Base-by-base conservation (phyloP, 768 basidiomycete species). In the Dacryopinax primogenitus region DNA sequence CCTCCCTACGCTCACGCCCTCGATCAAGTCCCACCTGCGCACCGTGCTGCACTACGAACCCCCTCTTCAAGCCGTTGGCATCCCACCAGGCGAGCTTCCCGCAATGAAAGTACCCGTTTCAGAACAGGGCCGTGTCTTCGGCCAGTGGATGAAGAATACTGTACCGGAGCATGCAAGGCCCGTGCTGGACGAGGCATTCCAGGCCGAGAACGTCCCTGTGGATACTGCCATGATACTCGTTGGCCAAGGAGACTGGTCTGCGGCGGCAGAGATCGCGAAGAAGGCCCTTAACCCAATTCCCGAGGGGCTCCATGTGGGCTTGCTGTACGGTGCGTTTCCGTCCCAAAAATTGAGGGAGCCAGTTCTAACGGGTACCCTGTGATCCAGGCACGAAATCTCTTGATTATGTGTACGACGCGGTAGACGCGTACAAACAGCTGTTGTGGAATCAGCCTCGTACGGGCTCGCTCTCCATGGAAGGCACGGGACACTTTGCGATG, bases 401-500 rank as follows among this genome's bases (percentile, higher is more conserved):
- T 6, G 51, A 58, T 30, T 58, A 58, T 30, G 51, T 58, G 15
- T 58, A 58, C 30, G 51, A 58, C 30, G 51, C 26, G 11, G 51
- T 58, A 23, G 13, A 23, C 26, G 51, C 32, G 26, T 58, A 58
- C 51, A 58, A 58, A 21, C 26, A 58, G 30, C 3, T 58, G 26
- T 11, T 58, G 26, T 23, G 13, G 3, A 9, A 3, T 21, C 51
- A 58, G 51, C 51, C 51, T 11, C 51, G 32, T 13, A 58, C 51
- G 3, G 51, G 51, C 51, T 58, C 26, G 13, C 51, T 58, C 4
- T 26, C 23, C 51, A 58, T 58, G 51, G 51, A 58, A 30, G 51
- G 51, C 51, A 58, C 51, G 4, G 51, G 51, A 9, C 51, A 58
- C 51, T 58, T 58, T 58, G 51, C 51, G 51, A 58, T 58, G 51